Percentiles rank a stretch among this genome's conserved stretches.
phyloP scores from a whole-genome alignment of 306 rosid species.

The Dicorynia guianensis region DNA sequence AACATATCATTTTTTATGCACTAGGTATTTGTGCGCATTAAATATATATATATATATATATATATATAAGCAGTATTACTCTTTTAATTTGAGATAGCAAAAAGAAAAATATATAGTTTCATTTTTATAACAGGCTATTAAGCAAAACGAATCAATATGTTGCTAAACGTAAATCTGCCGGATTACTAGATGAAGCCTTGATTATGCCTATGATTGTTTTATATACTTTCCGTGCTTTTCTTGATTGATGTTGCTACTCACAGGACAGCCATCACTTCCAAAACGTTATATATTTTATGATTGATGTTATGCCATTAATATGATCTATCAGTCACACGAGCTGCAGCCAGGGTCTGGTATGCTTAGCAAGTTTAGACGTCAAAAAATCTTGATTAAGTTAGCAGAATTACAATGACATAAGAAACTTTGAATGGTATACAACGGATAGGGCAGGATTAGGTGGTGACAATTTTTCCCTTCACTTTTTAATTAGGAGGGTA shows the following conservation, averaged over 20 bases:
- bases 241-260: conserved; percentile 41
- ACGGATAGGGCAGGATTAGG: conserved; percentile 71
- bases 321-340: not conserved
- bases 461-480: conserved; percentile 49
- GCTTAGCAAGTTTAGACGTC: not conserved
- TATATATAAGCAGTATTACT: too few species aligned
- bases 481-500: conserved; percentile 33
- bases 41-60: too few species aligned
- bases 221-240: conserved; percentile 43
- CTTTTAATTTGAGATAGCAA: too few species aligned
- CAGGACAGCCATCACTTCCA: conserved; percentile 42
- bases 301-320: not conserved
- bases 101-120: too few species aligned
- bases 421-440: conserved; percentile 57
- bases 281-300: not conserved
- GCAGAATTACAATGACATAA: conserved; percentile 60
- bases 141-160: not conserved
- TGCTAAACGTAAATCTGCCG: not conserved
- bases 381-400: conserved; percentile 39
- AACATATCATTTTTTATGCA: too few species aligned
- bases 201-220: conserved; percentile 42
- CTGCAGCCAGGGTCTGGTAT: not conserved
- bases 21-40: too few species aligned
- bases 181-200: not conserved
- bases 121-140: too few species aligned